phyloP scores from a whole-genome alignment of 2,329 filamentous ascomycete genomes.

The Talaromyces amestolkiae region DNA sequence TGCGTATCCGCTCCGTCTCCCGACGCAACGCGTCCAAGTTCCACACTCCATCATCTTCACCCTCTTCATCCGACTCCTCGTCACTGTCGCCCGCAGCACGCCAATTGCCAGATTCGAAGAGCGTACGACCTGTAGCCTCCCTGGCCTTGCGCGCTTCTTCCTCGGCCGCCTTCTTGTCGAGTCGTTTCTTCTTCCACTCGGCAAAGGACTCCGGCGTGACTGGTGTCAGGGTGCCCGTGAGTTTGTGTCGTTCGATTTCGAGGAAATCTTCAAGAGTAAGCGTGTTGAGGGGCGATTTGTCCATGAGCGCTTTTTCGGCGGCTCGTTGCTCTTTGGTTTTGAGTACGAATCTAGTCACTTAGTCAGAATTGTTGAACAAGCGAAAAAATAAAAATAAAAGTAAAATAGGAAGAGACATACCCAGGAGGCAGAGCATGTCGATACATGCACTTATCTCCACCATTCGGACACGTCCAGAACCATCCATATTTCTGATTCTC shows the following conservation, averaged over 20 bases:
- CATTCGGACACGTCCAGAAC: constrained; percentile 98
- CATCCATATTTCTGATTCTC: constrained; percentile 99
- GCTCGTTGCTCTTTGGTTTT: constrained; percentile 97
- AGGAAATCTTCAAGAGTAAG: constrained; percentile 96
- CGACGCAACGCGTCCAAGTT: constrained; percentile 78
- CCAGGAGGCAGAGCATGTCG: constrained; percentile 92
- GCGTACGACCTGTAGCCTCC: constrained; percentile 88
- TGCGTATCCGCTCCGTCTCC: constrained; percentile 76
- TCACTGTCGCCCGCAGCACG: constrained; percentile 59
- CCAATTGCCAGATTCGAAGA: constrained; percentile 98
- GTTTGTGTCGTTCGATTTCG: constrained; percentile 92
- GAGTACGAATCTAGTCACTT: constrained; percentile 70
- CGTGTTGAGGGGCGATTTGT: constrained; percentile 92
- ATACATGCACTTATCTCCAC: constrained; percentile 97
- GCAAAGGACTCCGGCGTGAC: constrained; percentile 91
- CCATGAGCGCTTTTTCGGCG: constrained; percentile 90
- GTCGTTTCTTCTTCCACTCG: constrained; percentile 92
- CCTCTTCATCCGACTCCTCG: constrained; percentile 37
- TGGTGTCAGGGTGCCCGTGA: constrained; percentile 85
- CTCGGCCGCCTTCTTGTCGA: constrained; percentile 95
- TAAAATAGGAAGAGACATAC: constrained; percentile 54
- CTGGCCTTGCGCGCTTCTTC: constrained; percentile 86
- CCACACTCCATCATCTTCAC: constrained; percentile 60
- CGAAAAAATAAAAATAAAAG: constrained; percentile 1
- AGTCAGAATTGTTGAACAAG: constrained; percentile 1